These are phyloP conservation scores for Sanghuangporus weigelae DNA, from an alignment of 1,284 basidiomycete species.

Conservation along the genomic window DNA sequence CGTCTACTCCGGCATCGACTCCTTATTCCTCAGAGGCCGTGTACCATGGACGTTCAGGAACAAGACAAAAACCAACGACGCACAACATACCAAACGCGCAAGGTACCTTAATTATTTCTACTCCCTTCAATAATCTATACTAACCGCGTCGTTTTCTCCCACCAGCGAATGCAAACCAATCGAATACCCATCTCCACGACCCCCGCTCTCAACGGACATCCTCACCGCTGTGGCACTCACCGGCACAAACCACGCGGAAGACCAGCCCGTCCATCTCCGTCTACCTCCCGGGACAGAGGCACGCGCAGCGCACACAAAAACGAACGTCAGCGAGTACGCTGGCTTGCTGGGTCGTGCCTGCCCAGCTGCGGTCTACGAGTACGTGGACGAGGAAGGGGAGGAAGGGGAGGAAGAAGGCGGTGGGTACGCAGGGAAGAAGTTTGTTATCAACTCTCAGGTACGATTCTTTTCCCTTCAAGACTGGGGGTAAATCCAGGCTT, in stretches of 20 bases:
- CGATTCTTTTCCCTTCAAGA: conserved; percentile 19
- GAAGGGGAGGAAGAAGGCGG: conserved; percentile 51
- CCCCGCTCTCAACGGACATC: conserved; percentile 92
- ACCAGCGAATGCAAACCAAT: conserved; percentile 69
- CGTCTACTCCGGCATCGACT: conserved; percentile 87
- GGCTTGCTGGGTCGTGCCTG: conserved; percentile 87
- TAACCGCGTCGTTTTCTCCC: background rate
- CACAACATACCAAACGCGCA: conserved; percentile 67
- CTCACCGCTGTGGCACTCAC: conserved; percentile 89
- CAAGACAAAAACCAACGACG: conserved; percentile 55
- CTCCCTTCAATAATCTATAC: background rate
- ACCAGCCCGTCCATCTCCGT: conserved; percentile 88
- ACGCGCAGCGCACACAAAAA: conserved; percentile 63
- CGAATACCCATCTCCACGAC: conserved; percentile 85
- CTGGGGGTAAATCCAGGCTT: no score
- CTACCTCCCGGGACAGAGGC: conserved; percentile 53
- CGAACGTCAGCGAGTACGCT: conserved; percentile 79
- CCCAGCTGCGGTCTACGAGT: conserved; percentile 97
- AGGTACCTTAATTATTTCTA: conserved; percentile 27
- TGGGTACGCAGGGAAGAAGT: conserved; percentile 75
- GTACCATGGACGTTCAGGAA: conserved; percentile 92
- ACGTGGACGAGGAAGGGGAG: conserved; percentile 55
- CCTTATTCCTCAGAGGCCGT: conserved; percentile 79
- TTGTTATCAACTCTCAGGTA: conserved; percentile 96
- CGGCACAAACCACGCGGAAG: conserved; percentile 95